Evolutionary conservation across 2,329 filamentous ascomycete species (phyloP).

Genomic region (Venturia aucupariae): DNA sequence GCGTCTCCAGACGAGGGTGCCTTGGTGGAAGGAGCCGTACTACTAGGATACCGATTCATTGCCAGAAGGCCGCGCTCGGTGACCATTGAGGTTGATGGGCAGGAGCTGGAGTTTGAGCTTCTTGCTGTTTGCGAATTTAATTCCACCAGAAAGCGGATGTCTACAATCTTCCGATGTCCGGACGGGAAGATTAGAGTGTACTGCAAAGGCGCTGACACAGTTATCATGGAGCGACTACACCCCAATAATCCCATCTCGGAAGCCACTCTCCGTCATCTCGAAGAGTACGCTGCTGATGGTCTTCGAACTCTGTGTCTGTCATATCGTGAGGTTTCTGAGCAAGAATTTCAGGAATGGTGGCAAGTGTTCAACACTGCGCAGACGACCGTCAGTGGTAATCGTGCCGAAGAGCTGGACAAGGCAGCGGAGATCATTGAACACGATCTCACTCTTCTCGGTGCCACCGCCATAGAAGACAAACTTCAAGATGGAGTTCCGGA

Average conservation of each 20-base stretch:
- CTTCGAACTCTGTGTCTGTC: constrained; percentile 89
- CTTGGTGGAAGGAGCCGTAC: constrained; percentile 82
- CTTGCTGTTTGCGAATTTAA: constrained; percentile 99
- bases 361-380: constrained; percentile 77
- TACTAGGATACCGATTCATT: constrained; percentile 79
- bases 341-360: constrained; percentile 82
- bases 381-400: constrained; percentile 85
- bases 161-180: constrained; percentile 89
- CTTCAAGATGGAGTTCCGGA: constrained; percentile 96
- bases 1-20: constrained; percentile 96
- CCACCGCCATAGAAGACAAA: constrained; percentile 94
- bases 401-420: constrained; percentile 92
- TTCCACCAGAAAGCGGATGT: constrained; percentile 95
- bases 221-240: constrained; percentile 84
- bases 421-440: constrained; percentile 92
- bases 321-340: constrained; percentile 84
- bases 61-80: constrained; percentile 85
- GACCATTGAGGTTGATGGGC: constrained; percentile 66
- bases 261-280: constrained; percentile 84
- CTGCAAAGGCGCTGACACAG: constrained; percentile 94
- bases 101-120: constrained; percentile 74
- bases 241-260: constrained; percentile 76
- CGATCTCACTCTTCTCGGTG: constrained; percentile 82
- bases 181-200: constrained; percentile 92
- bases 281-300: constrained; percentile 96